Conservation (phyloP, 495 filamentous ascomycete genomes). For the Daldinia vernicosa region DNA sequence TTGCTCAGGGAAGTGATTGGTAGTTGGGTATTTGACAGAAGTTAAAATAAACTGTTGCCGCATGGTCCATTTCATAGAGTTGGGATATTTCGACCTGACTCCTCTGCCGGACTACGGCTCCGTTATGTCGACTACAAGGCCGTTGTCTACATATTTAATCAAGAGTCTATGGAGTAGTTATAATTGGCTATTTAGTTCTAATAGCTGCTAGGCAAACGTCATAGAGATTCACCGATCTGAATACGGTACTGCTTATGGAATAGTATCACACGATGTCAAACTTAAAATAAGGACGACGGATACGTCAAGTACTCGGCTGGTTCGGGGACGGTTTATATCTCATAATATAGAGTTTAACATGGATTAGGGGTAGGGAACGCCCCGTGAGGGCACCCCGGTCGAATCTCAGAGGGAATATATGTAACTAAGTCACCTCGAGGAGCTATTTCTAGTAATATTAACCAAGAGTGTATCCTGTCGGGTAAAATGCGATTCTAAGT, state of each 20-base stretch:
- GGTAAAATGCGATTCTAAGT: neutral
- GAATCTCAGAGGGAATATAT: neutral
- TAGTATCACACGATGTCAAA: slow-evolving; percentile 1
- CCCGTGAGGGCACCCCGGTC: neutral
- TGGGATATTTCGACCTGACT: neutral
- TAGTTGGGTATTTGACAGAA: neutral
- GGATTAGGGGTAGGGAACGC: slow-evolving; percentile 4
- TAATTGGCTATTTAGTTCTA: neutral
- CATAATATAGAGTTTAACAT: neutral
- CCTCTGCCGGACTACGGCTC: neutral
- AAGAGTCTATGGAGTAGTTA: neutral
- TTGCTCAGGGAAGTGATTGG: neutral
- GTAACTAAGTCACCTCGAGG: neutral
- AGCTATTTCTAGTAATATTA: neutral
- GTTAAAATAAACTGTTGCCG: neutral
- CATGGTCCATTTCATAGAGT: neutral
- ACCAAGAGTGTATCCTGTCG: neutral
- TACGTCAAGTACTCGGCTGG: slow-evolving; percentile 18
- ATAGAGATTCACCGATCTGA: neutral
- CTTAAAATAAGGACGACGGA: slow-evolving; percentile 6
- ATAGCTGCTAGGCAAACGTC: neutral
- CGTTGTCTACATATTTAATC: neutral
- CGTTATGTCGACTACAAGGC: neutral
- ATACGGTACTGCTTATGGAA: neutral
- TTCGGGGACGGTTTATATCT: slow-evolving; percentile 6